Conservation (phyloP, 306 rosid species). For the Quercus variabilis region DNA sequence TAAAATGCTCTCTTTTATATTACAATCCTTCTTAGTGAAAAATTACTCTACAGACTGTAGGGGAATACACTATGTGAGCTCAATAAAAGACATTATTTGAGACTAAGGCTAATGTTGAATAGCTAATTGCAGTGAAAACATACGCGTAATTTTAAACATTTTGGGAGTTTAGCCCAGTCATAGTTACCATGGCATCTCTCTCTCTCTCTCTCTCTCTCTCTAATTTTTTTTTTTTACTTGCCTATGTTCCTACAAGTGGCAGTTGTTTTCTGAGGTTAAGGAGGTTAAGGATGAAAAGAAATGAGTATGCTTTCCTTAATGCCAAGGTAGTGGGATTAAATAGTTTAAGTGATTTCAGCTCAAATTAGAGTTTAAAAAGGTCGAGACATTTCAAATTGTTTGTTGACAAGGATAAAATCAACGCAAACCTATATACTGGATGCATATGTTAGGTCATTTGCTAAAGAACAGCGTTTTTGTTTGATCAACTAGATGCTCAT, state of each 20-base stretch:
- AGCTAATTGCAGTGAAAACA: neutral
- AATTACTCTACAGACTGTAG: too few relatives aligned
- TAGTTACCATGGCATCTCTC: neutral
- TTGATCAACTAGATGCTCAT: too few relatives aligned
- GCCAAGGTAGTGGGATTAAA: neutral
- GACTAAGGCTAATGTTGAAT: neutral
- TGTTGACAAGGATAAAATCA: too few relatives aligned
- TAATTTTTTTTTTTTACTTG: neutral
- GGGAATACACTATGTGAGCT: too few relatives aligned
- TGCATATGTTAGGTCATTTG: neutral
- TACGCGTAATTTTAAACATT: neutral
- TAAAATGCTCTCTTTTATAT: too few relatives aligned
- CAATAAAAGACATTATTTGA: too few relatives aligned
- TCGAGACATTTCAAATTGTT: too few relatives aligned
- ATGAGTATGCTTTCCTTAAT: neutral
- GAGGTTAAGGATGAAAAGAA: neutral
- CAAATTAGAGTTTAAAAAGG: neutral
- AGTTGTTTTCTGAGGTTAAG: neutral
- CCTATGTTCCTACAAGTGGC: neutral
- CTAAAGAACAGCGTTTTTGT: neutral
- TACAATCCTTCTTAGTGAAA: too few relatives aligned
- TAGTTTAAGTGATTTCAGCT: neutral
- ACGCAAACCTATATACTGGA: neutral
- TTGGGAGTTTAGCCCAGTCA: neutral
- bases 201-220: neutral